Percentiles rank a stretch among this genome's conserved stretches.
Conservation (phyloP, 345 rosid genomes). For the Xanthoceras sorbifolium region DNA sequence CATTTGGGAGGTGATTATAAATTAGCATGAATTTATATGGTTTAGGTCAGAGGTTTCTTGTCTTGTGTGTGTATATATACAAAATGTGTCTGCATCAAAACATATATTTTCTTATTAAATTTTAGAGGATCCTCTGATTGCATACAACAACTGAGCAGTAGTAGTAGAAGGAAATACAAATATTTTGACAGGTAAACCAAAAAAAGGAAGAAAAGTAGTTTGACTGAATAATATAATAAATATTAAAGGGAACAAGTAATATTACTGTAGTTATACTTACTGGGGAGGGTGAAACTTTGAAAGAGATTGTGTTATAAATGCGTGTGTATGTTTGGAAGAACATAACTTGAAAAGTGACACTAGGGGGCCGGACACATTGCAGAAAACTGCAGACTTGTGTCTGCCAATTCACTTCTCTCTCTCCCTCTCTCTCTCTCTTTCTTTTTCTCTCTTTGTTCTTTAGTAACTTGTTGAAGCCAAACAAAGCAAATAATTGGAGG, state of each 20-base stretch:
- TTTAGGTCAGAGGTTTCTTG: not conserved
- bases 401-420: conserved; percentile 13
- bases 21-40: not conserved
- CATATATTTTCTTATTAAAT: no score
- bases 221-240: not conserved
- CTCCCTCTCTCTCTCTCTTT: not conserved
- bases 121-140: not conserved
- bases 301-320: not conserved
- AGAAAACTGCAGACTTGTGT: conserved; percentile 32
- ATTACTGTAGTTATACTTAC: not conserved
- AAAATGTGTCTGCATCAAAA: not conserved
- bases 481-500: not conserved
- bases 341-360: not conserved
- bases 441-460: not conserved
- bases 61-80: not conserved
- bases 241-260: not conserved
- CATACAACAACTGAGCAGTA: not conserved
- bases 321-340: not conserved
- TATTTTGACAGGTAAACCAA: not conserved
- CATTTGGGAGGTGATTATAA: not conserved
- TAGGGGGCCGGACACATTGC: conserved; percentile 27
- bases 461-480: not conserved
- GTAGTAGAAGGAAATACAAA: not conserved
- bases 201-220: not conserved
- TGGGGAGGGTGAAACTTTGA: not conserved